Evolutionary conservation across 805 yeast genomes (phyloP).

Genomic region (Saccharomycopsis sp.): DNA sequence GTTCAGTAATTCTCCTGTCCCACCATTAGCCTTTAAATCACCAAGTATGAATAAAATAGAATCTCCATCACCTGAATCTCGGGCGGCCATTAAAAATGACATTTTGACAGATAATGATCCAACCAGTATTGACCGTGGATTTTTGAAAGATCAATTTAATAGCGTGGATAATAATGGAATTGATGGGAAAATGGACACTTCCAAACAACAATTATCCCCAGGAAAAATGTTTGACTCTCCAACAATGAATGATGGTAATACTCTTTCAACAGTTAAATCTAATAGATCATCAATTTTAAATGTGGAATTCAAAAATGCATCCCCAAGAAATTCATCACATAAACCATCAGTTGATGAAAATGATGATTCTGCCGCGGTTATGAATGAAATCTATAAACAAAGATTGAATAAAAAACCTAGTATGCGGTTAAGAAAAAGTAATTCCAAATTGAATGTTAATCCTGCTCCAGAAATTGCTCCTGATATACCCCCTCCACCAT

Average conservation of each 20-base stretch:
- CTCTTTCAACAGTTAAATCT: too few relatives aligned
- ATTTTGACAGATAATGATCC: neutral
- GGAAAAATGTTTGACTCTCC: conserved; percentile 13
- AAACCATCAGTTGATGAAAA: conserved; percentile 14
- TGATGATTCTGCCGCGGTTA: conserved; percentile 6
- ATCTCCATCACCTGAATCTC: conserved; percentile 1
- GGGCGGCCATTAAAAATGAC: conserved; percentile 9
- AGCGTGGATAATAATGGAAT: conserved; percentile 9
- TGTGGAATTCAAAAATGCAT: conserved; percentile 13
- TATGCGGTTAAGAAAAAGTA: conserved; percentile 9
- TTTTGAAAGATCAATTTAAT: conserved; percentile 7
- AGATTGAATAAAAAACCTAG: conserved; percentile 8
- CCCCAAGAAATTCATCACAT: conserved; percentile 11
- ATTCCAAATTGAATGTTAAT: too few relatives aligned
- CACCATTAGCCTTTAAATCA: conserved; percentile 10
- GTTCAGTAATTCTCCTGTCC: neutral
- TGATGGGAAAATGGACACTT: conserved; percentile 2
- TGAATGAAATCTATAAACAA: conserved; percentile 14
- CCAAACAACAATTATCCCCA: conserved; percentile 1
- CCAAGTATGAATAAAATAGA: conserved; percentile 7
- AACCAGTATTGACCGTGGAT: neutral
- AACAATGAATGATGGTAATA: neutral
- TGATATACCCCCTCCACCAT: conserved; percentile 9
- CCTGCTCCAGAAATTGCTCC: conserved; percentile 4
- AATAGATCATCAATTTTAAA: conserved; percentile 14